Conservation (phyloP, 352 stramenopile genomes). For the Albugo candida region DNA sequence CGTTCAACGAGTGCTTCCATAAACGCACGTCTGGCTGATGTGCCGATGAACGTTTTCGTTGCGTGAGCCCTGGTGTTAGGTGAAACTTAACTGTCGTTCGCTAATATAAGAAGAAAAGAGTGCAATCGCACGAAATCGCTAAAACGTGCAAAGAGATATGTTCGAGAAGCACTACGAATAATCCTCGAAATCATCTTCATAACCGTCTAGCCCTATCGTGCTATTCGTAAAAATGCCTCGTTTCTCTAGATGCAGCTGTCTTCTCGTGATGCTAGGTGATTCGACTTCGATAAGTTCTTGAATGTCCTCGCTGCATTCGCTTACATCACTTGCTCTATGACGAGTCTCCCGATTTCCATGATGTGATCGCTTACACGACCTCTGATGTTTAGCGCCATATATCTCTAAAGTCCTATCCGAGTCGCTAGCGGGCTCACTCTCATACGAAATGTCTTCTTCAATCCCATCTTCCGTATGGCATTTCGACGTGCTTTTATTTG, state of each 20-base stretch:
- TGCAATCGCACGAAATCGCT: no score
- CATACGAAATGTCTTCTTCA: slow-evolving; percentile 52
- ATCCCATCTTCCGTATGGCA: slow-evolving; percentile 32
- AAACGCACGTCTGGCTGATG: no score
- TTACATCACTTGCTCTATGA: slow-evolving; percentile 2
- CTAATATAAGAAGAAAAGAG: no score
- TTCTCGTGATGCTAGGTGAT: slow-evolving; percentile 8
- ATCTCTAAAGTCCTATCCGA: slow-evolving; percentile 3
- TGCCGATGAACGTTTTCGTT: no score
- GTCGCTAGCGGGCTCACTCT: slow-evolving; percentile 2
- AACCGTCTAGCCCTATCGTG: slow-evolving; percentile 29
- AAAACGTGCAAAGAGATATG: no score
- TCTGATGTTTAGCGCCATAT: slow-evolving; percentile 3
- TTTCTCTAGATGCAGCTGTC: slow-evolving; percentile 1
- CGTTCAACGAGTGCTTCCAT: no score
- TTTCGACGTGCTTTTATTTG: background rate
- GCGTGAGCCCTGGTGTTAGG: no score
- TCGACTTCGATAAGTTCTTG: slow-evolving; percentile 66
- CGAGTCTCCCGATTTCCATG: background rate
- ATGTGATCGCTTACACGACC: slow-evolving; percentile 1
- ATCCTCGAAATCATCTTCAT: slow-evolving; percentile 72
- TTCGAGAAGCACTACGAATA: slow-evolving; percentile 8
- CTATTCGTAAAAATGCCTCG: slow-evolving; percentile 5
- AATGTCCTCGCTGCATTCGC: slow-evolving; percentile 38
- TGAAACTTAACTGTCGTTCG: no score